phyloP scores from a whole-genome alignment of 306 rosid genomes.

The Delonix regia region DNA sequence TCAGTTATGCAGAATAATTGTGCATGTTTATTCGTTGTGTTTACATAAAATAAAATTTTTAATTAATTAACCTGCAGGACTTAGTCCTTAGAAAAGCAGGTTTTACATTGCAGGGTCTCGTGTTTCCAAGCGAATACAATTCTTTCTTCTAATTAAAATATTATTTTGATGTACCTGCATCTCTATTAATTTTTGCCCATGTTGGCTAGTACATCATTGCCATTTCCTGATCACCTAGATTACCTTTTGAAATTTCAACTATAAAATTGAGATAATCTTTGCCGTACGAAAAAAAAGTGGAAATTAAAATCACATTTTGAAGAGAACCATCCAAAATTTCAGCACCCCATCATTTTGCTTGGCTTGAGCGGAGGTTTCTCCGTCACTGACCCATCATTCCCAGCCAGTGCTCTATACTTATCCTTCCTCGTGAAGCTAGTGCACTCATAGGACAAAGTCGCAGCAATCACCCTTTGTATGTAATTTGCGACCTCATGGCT shows the following conservation, averaged over 20 bases:
- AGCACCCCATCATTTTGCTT: slow-evolving; percentile 70
- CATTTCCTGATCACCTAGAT: not conserved
- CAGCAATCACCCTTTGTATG: slow-evolving; percentile 78
- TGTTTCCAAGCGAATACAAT: too few species aligned
- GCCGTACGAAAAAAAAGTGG: not conserved
- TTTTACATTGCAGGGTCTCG: too few species aligned
- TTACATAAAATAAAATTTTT: too few species aligned
- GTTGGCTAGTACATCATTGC: not conserved
- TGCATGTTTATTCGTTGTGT: too few species aligned
- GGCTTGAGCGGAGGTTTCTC: slow-evolving; percentile 45
- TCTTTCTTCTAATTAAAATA: not conserved
- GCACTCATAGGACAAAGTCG: slow-evolving; percentile 74
- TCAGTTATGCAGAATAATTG: too few species aligned
- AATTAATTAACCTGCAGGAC: too few species aligned
- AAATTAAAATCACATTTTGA: not conserved
- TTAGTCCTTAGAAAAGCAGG: too few species aligned
- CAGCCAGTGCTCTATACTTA: slow-evolving; percentile 79
- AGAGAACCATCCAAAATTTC: not conserved
- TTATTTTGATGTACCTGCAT: not conserved
- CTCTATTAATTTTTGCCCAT: not conserved
- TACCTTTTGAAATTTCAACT: not conserved
- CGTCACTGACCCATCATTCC: slow-evolving; percentile 73
- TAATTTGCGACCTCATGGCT: slow-evolving; percentile 91
- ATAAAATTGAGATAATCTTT: not conserved
- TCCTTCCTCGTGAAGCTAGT: slow-evolving; percentile 76